These are phyloP conservation scores for Pichia terricola DNA, from an alignment of 1,139 yeast genomes.

Conservation along the genomic window DNA sequence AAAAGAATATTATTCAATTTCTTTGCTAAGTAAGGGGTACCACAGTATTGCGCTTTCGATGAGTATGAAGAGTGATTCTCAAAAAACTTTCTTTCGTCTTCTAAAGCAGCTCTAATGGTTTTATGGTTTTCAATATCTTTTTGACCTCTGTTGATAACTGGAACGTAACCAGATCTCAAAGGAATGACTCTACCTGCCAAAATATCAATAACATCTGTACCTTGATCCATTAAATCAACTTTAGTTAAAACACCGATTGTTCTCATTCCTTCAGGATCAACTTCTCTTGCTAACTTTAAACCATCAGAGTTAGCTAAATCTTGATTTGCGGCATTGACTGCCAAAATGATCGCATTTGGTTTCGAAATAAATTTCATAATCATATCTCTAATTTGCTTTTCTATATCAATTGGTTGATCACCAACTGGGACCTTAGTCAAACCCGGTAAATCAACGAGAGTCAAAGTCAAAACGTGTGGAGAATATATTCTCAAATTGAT, in stretches of 20 bases:
- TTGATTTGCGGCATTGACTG: conserved; percentile 95
- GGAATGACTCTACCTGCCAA: conserved; percentile 95
- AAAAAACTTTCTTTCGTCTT: conserved; percentile 70
- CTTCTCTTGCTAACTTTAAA: conserved; percentile 90
- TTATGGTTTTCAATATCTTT: conserved; percentile 84
- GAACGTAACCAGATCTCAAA: conserved; percentile 90
- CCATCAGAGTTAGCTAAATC: conserved; percentile 98
- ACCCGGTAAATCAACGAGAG: conserved; percentile 96
- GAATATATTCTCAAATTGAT: conserved; percentile 91
- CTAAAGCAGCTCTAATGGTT: conserved; percentile 81
- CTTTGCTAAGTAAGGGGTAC: conserved; percentile 93
- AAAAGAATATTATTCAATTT: conserved; percentile 81
- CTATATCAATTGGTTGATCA: conserved; percentile 97
- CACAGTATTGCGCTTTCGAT: conserved; percentile 78
- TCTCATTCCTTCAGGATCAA: conserved; percentile 94
- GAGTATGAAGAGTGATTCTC: conserved; percentile 68
- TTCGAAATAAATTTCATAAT: conserved; percentile 85
- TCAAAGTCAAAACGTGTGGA: conserved; percentile 90
- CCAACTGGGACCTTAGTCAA: conserved; percentile 99
- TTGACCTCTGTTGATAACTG: conserved; percentile 96
- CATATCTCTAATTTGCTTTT: conserved; percentile 91
- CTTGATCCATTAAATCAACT: conserved; percentile 96
- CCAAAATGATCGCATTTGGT: conserved; percentile 90
- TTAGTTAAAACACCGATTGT: conserved; percentile 96
- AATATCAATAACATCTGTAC: conserved; percentile 97